Evolutionary conservation across 2,329 filamentous ascomycete species (phyloP).

Genomic region (Coleophoma eucalyptorum): DNA sequence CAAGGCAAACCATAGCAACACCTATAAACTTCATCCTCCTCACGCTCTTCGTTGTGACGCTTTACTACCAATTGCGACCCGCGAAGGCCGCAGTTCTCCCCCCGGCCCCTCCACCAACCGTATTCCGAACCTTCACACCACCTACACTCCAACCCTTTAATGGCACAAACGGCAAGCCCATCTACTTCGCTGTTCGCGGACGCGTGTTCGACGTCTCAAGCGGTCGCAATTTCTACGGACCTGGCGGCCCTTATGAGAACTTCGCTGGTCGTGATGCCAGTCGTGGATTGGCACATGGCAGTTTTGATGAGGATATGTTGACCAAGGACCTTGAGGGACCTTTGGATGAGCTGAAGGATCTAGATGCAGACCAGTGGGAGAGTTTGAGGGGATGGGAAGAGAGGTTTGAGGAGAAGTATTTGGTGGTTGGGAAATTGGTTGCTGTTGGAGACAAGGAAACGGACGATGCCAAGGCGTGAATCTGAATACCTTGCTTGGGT

Average conservation of each 20-base stretch:
- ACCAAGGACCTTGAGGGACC: constrained; percentile 85
- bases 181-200: constrained; percentile 89
- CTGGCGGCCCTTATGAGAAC: constrained; percentile 91
- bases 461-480: too few relatives aligned
- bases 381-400: constrained; percentile 90
- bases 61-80: constrained; percentile 52
- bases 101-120: constrained; percentile 50
- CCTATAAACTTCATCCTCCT: constrained; percentile 61
- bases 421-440: constrained; percentile 87
- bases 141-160: constrained; percentile 82
- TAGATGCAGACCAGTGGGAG: constrained; percentile 74
- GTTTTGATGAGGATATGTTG: constrained; percentile 93
- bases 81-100: constrained; percentile 42
- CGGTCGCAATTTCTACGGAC: constrained; percentile 93
- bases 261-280: constrained; percentile 92
- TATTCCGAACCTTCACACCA: constrained; percentile 71
- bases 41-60: constrained; percentile 51
- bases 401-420: constrained; percentile 88
- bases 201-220: constrained; percentile 85
- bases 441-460: constrained; percentile 44
- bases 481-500: too few relatives aligned
- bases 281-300: constrained; percentile 81
- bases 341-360: constrained; percentile 69
- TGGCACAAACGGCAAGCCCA: constrained; percentile 67
- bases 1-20: constrained; percentile 40